phyloP scores from a whole-genome alignment of 345 rosid genomes.

The Lepidium africanum region DNA sequence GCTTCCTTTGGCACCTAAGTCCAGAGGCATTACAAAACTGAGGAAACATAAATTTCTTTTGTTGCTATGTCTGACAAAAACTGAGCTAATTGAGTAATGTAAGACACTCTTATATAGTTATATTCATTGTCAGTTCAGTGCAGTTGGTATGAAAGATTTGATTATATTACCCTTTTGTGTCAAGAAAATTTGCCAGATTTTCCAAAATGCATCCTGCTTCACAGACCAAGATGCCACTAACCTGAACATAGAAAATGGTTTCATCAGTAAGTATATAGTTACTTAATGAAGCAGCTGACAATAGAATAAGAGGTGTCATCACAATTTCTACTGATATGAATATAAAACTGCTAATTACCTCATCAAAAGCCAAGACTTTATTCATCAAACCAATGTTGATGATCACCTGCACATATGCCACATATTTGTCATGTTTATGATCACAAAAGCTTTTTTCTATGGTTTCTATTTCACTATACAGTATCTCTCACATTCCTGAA shows the following conservation, averaged over 20 bases:
- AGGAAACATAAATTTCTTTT: constrained; percentile 33
- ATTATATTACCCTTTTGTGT: constrained; percentile 56
- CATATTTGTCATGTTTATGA: background rate
- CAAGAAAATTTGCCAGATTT: constrained; percentile 71
- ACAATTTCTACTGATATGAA: background rate
- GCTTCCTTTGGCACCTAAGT: constrained; percentile 99
- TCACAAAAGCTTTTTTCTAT: background rate
- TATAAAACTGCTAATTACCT: constrained; percentile 36
- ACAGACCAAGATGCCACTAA: constrained; percentile 82
- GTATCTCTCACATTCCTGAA: background rate
- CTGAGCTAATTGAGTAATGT: background rate
- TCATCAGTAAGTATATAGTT: background rate
- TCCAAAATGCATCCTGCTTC: constrained; percentile 99
- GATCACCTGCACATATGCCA: constrained; percentile 51
- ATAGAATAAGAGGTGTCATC: background rate
- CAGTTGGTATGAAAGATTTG: background rate
- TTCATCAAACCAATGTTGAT: constrained; percentile 73
- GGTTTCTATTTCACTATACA: background rate
- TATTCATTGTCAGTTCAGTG: background rate
- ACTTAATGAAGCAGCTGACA: background rate
- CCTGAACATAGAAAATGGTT: constrained; percentile 36
- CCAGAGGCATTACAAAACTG: constrained; percentile 99
- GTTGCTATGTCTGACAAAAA: constrained; percentile 13
- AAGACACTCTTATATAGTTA: background rate
- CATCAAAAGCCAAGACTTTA: constrained; percentile 61